These are phyloP conservation scores for Leishmania braziliensis DNA, from an alignment of 208 protist genomes.

Conservation along the genomic window DNA sequence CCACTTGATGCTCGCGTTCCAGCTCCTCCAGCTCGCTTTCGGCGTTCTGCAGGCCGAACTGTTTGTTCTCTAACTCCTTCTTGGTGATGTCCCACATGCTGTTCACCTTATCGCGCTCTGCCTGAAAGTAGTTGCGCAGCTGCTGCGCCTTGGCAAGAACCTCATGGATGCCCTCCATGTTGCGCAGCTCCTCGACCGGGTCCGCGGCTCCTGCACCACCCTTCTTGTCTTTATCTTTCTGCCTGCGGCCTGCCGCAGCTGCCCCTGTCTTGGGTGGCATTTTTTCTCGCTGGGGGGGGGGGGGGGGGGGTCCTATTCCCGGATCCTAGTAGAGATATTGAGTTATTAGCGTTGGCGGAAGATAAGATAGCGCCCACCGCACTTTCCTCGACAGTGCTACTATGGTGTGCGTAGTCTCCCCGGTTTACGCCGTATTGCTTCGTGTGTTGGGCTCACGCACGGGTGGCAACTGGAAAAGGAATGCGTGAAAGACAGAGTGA, in stretches of 20 bases:
- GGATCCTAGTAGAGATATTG: not conserved
- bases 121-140: slow-evolving; percentile 96
- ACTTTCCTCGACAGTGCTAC: not conserved
- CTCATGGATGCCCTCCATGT: slow-evolving; percentile 69
- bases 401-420: not conserved
- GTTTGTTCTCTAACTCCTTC: slow-evolving; percentile 89
- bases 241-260: slow-evolving; percentile 19
- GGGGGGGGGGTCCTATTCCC: not conserved
- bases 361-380: not conserved
- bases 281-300: not conserved
- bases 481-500: not conserved
- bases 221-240: slow-evolving; percentile 35
- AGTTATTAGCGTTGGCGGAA: not conserved
- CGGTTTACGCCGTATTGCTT: not conserved
- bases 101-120: slow-evolving; percentile 96
- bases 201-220: slow-evolving; percentile 28
- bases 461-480: not conserved
- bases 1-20: slow-evolving; percentile 94
- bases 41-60: slow-evolving; percentile 80
- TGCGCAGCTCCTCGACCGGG: slow-evolving; percentile 44
- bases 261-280: slow-evolving; percentile 43
- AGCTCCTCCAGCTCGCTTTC: slow-evolving; percentile 95
- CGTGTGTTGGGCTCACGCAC: not conserved
- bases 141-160: slow-evolving; percentile 89
- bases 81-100: slow-evolving; percentile 93